Conservation (phyloP, 768 basidiomycete genomes). For the Saitozyma podzolica region DNA sequence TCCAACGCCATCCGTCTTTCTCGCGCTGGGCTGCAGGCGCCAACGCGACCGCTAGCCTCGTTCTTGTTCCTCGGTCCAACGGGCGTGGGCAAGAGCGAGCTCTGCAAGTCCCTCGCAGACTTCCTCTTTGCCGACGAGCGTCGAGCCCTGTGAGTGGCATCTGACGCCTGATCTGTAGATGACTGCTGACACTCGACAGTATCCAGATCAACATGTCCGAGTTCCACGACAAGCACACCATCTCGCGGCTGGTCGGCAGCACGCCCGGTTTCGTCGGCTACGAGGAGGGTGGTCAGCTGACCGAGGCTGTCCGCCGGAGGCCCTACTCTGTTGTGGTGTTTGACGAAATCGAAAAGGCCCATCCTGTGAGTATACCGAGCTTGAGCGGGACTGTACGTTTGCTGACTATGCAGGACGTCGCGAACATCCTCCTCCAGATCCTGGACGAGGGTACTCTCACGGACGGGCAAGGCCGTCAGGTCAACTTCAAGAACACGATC, state of each 20-base stretch:
- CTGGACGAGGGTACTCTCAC: conserved; percentile 87
- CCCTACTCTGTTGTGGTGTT: conserved; percentile 76
- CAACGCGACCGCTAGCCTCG: conserved; percentile 84
- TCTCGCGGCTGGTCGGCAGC: conserved; percentile 85
- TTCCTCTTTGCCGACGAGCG: conserved; percentile 91
- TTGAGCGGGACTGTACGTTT: neutral
- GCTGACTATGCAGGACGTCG: conserved; percentile 63
- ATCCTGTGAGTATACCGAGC: conserved; percentile 59
- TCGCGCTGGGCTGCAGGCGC: conserved; percentile 83
- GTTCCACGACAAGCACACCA: conserved; percentile 89
- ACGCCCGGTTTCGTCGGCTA: conserved; percentile 92
- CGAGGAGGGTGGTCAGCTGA: conserved; percentile 77
- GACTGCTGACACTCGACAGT: conserved; percentile 52
- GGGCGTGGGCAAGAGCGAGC: conserved; percentile 69
- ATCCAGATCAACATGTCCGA: conserved; percentile 97
- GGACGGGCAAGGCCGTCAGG: conserved; percentile 86
- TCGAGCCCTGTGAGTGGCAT: conserved; percentile 68
- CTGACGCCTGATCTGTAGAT: neutral
- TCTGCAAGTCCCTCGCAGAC: conserved; percentile 80
- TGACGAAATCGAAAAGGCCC: conserved; percentile 86
- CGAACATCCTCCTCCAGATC: conserved; percentile 86
- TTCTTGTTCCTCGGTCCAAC: conserved; percentile 68
- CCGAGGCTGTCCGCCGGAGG: conserved; percentile 87
- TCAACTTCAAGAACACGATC: conserved; percentile 94
- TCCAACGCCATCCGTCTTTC: conserved; percentile 91